These are phyloP conservation scores for Bipolaris victoriae DNA, from an alignment of 2,329 filamentous ascomycete genomes.

Conservation along the genomic window DNA sequence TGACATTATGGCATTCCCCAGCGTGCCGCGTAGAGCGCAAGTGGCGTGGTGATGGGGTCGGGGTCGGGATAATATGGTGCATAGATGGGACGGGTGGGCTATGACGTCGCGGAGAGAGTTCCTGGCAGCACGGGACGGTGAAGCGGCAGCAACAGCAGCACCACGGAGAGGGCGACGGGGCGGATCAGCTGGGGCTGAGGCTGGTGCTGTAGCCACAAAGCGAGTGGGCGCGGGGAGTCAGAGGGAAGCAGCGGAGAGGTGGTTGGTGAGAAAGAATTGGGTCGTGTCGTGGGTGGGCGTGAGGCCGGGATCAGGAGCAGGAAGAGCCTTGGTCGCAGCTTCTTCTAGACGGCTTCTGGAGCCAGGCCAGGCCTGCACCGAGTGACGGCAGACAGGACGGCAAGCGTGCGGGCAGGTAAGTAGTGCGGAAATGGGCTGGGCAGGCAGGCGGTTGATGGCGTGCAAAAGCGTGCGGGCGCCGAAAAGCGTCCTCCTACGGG, in stretches of 20 bases:
- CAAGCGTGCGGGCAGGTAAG: background rate
- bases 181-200: conserved; percentile 7
- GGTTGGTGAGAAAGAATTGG: conserved; percentile 10
- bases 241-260: conserved; percentile 7
- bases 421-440: conserved; percentile 7
- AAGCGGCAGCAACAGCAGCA: conserved; percentile 8
- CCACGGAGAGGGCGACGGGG: conserved; percentile 7
- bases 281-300: conserved; percentile 6
- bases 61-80: conserved; percentile 10
- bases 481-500: conserved; percentile 10
- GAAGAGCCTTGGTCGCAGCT: conserved; percentile 6
- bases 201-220: conserved; percentile 1
- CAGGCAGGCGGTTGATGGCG: conserved; percentile 7
- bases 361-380: conserved; percentile 7
- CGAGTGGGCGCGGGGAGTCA: conserved; percentile 7
- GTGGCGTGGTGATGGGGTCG: conserved; percentile 20
- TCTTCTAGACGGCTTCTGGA: conserved; percentile 1
- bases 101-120: conserved; percentile 22
- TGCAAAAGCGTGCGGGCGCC: conserved; percentile 6
- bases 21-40: conserved; percentile 19
- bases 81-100: conserved; percentile 20
- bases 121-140: conserved; percentile 14
- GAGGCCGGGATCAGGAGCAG: conserved; percentile 14
- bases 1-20: conserved; percentile 41
- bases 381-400: conserved; percentile 3